A percentile compares a stretch with the other conserved stretches of the same genome.
Conservation (phyloP, 2,329 filamentous ascomycete genomes). For the Cercospora citrullina region DNA sequence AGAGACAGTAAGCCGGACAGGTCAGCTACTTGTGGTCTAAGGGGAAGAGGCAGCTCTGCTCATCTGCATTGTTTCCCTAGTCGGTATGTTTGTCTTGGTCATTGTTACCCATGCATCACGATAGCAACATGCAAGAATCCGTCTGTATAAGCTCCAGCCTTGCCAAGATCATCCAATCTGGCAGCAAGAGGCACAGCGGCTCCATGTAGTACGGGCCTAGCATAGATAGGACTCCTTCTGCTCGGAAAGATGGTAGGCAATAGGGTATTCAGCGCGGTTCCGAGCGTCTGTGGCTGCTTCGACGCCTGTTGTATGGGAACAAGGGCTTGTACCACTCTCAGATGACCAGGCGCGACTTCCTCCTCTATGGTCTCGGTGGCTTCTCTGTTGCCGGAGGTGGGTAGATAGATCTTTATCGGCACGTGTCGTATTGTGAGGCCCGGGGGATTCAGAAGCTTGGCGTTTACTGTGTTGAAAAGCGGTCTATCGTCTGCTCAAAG, state of each 20-base stretch:
- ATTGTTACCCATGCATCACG: conserved; percentile 60
- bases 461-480: conserved; percentile 72
- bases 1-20: too few species aligned
- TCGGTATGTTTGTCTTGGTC: too few species aligned
- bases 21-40: background rate
- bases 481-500: conserved; percentile 64
- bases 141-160: conserved; percentile 82
- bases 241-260: conserved; percentile 86
- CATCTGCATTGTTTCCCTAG: background rate
- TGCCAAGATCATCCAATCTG: conserved; percentile 78
- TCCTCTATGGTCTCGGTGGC: conserved; percentile 40
- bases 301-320: conserved; percentile 54
- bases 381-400: conserved; percentile 48
- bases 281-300: conserved; percentile 66
- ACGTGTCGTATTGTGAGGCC: conserved; percentile 75
- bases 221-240: conserved; percentile 77
- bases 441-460: conserved; percentile 70
- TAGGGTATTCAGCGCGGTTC: conserved; percentile 71
- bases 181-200: conserved; percentile 77
- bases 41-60: background rate
- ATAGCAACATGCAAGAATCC: conserved; percentile 87
- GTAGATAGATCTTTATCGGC: conserved; percentile 84
- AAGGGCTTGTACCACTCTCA: conserved; percentile 68
- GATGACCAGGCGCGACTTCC: conserved; percentile 41
- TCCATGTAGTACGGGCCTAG: conserved; percentile 82